Base-by-base conservation (phyloP, 306 rosid genomes). In the Benincasa hispida region DNA sequence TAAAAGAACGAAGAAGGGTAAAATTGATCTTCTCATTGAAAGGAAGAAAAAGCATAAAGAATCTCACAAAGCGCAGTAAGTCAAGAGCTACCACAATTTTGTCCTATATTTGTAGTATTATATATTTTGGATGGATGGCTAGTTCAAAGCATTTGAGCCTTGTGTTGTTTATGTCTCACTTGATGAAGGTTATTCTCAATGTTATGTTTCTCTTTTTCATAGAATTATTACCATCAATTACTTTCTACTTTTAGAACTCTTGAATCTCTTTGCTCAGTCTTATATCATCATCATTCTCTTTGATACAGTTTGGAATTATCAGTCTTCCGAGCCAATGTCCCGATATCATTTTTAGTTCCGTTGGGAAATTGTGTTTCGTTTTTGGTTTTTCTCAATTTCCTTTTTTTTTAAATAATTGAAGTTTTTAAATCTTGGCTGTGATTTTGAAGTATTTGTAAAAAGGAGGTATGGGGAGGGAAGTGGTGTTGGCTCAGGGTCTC, bases 1-100 rank as follows among this genome's bases (percentile, higher is more conserved):
- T 66, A 88, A 84, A 57, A 35, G 82, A 48, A 86, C 85, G 69
- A 94, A 92, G 92, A 83, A 61, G 82, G 84, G 58, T 25, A n/a
- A 82, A 3, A 5, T 48, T 65, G 87, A 84, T 77, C 61, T 67
- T 30, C 78, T 92, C n/a, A 81, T 72, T 81, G 83, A 86, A 74
- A 81, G 99, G 83, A 92, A 85, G 86, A 87, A 77, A 86, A 89
- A 86, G 54, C 77, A 88, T 54, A 84, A 83, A n/a, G 91, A 78
- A 82, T 83, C 90, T 68, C 39, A 82, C 76, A 72, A 82, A 65
- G 48, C 87, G 12, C 24, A 54, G 79, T 39, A 76, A 47, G 59
- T 50, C 10, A 5, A 27, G 0, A 27, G 39, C 60, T 28, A 72
- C 45, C 41, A 9, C 41, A 72, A 28, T 72, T 72, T 72, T 72